Base-by-base conservation (phyloP, 2,329 filamentous ascomycete genomes). In the Venturia nashicola region DNA sequence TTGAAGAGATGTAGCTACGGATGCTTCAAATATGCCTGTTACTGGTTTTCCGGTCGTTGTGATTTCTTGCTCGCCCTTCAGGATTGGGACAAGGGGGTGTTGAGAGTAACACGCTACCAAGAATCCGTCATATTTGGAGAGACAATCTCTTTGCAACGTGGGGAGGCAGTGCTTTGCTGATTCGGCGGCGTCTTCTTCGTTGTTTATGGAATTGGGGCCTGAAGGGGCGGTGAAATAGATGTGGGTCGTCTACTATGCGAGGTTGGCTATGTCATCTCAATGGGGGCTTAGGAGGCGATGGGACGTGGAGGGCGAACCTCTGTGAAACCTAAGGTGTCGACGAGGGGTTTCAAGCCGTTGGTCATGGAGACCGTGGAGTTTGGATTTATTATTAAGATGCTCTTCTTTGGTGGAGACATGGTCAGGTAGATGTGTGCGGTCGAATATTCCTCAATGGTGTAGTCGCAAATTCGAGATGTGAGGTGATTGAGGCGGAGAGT, bases 21-120 rank as follows among this genome's bases (percentile, higher is more conserved):
- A 90, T 0, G 91, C 88, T 74, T 97, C 92, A 70, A 97, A 94
- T 64, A 97, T 96, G 6, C 93, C 92, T 0, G 84, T 86, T 5
- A 91, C 86, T 42, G 84, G 82, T 74, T 77, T 82, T 65, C 72
- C 73, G 11, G 67, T 68, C 16, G 68, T 65, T 6, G 73, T 74
- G 62, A 73, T 69, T 0, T 71, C 67, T 14, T 78, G 74, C 16
- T 77, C 70, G n/a, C 75, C 67, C 65, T 79, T 80, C 12, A 96
- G 76, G 60, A 80, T 74, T 0, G 79, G 73, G 0, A 96, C 89
- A 0, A 97, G 81, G 0, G 88, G 86, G 71, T 97, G 91, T 0
- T 88, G 85, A 65, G 89, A 94, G 77, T 90, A 97, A 76, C 93
- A 97, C 23, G 91, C 91, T 2, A 97, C 82, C 0, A 97, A 81